phyloP scores from a whole-genome alignment of 129 eudicot species.

The Flaveria robusta region DNA sequence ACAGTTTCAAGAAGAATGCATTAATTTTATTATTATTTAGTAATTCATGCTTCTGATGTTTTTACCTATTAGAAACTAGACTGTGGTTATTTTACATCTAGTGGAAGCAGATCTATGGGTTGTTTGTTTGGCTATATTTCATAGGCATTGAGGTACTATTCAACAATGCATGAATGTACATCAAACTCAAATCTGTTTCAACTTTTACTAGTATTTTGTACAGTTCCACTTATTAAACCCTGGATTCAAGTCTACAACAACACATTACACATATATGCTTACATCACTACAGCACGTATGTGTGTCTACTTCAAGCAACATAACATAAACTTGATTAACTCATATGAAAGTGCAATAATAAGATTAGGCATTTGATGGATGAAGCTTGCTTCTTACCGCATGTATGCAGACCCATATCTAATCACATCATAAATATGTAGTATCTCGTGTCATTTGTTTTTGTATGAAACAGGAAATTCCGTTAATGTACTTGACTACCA shows the following conservation, averaged over 20 bases:
- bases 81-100: not conserved
- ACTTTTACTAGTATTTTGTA: not conserved
- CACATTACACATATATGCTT: not conserved
- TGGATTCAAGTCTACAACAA: conserved; percentile 8
- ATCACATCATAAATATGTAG: not conserved
- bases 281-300: not conserved
- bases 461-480: not conserved
- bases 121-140: too few relatives aligned
- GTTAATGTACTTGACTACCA: not conserved
- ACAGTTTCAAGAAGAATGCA: conserved; percentile 14
- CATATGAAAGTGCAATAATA: not conserved
- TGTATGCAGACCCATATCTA: conserved; percentile 9
- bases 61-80: conserved; percentile 2
- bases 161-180: too few relatives aligned
- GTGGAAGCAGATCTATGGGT: not conserved
- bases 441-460: conserved; percentile 4
- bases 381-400: conserved; percentile 1
- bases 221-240: not conserved
- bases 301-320: conserved; percentile 1
- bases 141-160: too few relatives aligned
- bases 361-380: conserved; percentile 10
- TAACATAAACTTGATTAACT: conserved; percentile 16
- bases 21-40: too few relatives aligned
- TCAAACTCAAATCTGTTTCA: not conserved
- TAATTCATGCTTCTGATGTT: not conserved